These are phyloP conservation scores for Phytophthora syringae DNA, from an alignment of 352 stramenopile genomes.

Conservation along the genomic window DNA sequence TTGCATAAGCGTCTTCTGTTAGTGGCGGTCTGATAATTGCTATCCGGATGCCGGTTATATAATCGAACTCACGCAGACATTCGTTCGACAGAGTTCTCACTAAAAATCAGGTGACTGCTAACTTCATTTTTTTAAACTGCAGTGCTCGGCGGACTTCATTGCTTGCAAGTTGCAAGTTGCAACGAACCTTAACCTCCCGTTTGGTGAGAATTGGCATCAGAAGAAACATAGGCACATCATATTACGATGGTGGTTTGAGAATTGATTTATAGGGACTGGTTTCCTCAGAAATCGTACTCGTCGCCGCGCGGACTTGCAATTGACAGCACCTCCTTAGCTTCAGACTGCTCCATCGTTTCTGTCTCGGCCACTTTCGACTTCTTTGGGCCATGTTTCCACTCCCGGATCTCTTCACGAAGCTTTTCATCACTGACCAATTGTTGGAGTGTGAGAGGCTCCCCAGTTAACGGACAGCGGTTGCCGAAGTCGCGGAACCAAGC, in stretches of 20 bases:
- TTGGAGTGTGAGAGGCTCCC: slow-evolving; percentile 61
- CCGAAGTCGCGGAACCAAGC: slow-evolving; percentile 86
- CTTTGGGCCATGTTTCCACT: slow-evolving; percentile 67
- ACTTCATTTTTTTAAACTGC: too few relatives aligned
- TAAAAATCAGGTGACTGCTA: too few relatives aligned
- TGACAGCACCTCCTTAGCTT: slow-evolving; percentile 8
- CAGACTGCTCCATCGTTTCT: slow-evolving; percentile 8
- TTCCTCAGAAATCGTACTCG: slow-evolving; percentile 34
- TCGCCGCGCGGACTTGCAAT: slow-evolving; percentile 24
- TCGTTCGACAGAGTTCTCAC: too few relatives aligned
- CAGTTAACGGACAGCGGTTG: slow-evolving; percentile 79
- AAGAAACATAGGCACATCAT: neutral
- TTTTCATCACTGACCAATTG: slow-evolving; percentile 62
- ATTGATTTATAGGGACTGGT: neutral
- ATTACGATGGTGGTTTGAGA: neutral
- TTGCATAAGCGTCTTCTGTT: neutral
- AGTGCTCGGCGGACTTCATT: too few relatives aligned
- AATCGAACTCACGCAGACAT: too few relatives aligned
- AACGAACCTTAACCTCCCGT: too few relatives aligned
- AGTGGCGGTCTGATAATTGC: too few relatives aligned
- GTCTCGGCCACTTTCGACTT: slow-evolving; percentile 12
- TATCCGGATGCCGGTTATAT: too few relatives aligned
- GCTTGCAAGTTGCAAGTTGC: too few relatives aligned
- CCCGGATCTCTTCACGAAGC: slow-evolving; percentile 61
- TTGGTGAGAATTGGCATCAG: too few relatives aligned